Evolutionary conservation across 345 rosid genomes (phyloP).

Genomic region (Jatropha curcas): DNA sequence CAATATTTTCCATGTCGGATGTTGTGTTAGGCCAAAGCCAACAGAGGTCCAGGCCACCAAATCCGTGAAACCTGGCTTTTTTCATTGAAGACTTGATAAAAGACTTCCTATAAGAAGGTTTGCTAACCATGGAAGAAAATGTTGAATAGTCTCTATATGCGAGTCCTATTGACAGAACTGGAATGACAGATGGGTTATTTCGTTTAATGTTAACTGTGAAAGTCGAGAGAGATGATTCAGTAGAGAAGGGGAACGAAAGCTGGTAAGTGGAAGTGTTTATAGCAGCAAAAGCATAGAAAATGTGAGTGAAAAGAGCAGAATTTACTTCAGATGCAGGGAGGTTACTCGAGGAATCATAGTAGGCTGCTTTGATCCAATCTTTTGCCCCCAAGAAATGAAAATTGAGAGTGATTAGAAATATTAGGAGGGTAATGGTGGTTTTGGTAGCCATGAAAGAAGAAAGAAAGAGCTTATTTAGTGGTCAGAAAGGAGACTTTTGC

Average conservation of each 20-base stretch:
- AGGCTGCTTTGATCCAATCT: slow-evolving; percentile 13
- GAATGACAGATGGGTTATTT: slow-evolving; percentile 28
- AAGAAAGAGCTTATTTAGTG: not conserved
- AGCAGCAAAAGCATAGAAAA: slow-evolving; percentile 16
- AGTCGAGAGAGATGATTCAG: slow-evolving; percentile 20
- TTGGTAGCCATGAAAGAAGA: not conserved
- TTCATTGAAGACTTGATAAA: slow-evolving; percentile 29
- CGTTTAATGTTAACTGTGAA: slow-evolving; percentile 31
- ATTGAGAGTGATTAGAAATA: not conserved
- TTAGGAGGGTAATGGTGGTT: not conserved
- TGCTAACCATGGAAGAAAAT: slow-evolving; percentile 27
- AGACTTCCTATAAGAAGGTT: slow-evolving; percentile 19
- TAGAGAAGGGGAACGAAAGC: not conserved
- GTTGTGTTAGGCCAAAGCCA: slow-evolving; percentile 34
- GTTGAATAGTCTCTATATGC: slow-evolving; percentile 29
- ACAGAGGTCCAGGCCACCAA: slow-evolving; percentile 32
- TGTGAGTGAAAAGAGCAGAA: slow-evolving; percentile 20
- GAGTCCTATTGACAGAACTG: slow-evolving; percentile 29
- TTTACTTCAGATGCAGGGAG: slow-evolving; percentile 3
- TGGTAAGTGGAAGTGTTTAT: slow-evolving; percentile 21
- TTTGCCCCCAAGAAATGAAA: not conserved
- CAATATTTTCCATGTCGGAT: slow-evolving; percentile 24
- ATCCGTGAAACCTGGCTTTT: slow-evolving; percentile 28
- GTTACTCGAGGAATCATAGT: not conserved
- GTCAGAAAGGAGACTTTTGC: too few relatives aligned